phyloP scores from a whole-genome alignment of 768 basidiomycete genomes.

The Neoboletus magnificus region DNA sequence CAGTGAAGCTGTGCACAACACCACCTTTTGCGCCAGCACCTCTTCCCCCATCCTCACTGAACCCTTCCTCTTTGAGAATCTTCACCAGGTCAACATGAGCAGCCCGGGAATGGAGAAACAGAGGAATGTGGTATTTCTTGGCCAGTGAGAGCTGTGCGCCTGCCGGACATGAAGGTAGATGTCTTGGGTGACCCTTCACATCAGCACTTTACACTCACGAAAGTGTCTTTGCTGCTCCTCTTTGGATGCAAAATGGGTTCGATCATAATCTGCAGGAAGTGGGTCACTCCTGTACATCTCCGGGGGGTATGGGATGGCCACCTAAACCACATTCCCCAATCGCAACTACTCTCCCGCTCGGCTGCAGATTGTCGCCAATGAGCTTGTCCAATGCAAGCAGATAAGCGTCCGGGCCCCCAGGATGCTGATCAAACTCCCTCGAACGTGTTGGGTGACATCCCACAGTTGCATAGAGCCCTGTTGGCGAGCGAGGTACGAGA shows the following conservation, averaged over 20 bases:
- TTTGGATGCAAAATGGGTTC: slow-evolving; percentile 58
- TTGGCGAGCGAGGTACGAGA: background rate
- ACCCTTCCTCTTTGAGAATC: slow-evolving; percentile 65
- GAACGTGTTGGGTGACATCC: slow-evolving; percentile 82
- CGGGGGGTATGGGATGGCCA: slow-evolving; percentile 21
- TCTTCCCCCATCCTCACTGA: slow-evolving; percentile 52
- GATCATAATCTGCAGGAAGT: slow-evolving; percentile 62
- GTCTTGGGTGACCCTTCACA: background rate
- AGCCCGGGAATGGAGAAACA: slow-evolving; percentile 81
- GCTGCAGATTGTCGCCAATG: slow-evolving; percentile 45
- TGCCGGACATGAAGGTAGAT: slow-evolving; percentile 11
- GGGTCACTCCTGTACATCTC: background rate
- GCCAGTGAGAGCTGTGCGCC: slow-evolving; percentile 61
- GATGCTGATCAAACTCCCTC: slow-evolving; percentile 57
- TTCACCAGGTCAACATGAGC: slow-evolving; percentile 67
- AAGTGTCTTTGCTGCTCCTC: slow-evolving; percentile 64
- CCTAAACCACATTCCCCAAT: slow-evolving; percentile 82
- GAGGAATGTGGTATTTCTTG: slow-evolving; percentile 66
- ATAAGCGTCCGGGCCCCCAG: slow-evolving; percentile 58
- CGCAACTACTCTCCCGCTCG: slow-evolving; percentile 60
- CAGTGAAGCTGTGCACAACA: slow-evolving; percentile 84
- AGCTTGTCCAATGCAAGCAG: slow-evolving; percentile 55
- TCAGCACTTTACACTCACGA: slow-evolving; percentile 38
- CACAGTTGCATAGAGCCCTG: slow-evolving; percentile 68
- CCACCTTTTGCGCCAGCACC: slow-evolving; percentile 61